Base-by-base conservation (phyloP, 2,329 filamentous ascomycete species). In the Didymella arachidicola region DNA sequence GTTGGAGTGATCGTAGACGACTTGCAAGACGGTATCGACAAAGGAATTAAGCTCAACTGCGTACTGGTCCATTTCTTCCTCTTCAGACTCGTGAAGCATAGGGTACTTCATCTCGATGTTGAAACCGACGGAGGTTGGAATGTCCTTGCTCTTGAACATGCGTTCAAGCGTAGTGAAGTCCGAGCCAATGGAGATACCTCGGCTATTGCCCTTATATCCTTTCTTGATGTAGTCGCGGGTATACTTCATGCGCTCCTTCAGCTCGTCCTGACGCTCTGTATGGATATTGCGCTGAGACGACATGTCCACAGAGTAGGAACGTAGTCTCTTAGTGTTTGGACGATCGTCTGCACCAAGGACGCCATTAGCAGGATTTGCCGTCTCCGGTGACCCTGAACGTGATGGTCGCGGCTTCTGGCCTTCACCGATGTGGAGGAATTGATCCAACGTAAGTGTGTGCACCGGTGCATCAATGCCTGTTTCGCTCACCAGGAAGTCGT, bases 61-160 rank as follows among this genome's bases (percentile, higher is more conserved):
- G 72, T 97, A 97, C 3, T 91, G 91, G 75, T 97, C 94, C 93
- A 98, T 97, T 68, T 96, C 92, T 66, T 97, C 91, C 75, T 96
- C 91, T 77, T 97, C 92, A 58, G 88, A 92, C 81, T 99, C 96
- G 75, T 94, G 90, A 41, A 99, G 86, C 93, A 98, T 98, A 5
- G 95, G 95, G 74, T 99, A 99, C 79, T 99, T 98, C 85, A 99
- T 91, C 81, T 99, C 95, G 67, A 99, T 96, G 78, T 99, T 98
- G 84, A 99, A 99, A 14, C 95, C 93, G 22, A 96, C 90, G 14
- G 86, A 83, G 62, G 90, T 85, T 0, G 93, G 92, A 0, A 99
- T 81, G 72, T 93, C 89, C 2, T 53, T 56, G 34, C 53, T 56
- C 69, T 86, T 86, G 80, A 99, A 97, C 74, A 98, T 88, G 62